These are phyloP conservation scores for Carpinus fangiana DNA, from an alignment of 306 rosid genomes.

Conservation along the genomic window DNA sequence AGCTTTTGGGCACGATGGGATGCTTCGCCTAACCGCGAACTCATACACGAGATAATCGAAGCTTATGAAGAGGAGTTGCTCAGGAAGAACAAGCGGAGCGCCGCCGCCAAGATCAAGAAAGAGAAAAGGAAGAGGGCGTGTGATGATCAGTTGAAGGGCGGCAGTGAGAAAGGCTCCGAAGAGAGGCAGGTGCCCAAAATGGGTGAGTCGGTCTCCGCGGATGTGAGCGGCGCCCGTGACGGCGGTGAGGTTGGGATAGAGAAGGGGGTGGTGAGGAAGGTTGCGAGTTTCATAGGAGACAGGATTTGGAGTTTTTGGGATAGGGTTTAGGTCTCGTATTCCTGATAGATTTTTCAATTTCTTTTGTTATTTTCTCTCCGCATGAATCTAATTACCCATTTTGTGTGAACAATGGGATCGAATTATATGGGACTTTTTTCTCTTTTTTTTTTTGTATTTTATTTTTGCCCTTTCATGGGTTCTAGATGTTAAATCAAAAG, in stretches of 20 bases:
- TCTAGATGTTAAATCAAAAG: background rate
- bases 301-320: conserved; percentile 37
- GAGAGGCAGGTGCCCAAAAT: background rate
- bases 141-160: background rate
- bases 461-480: background rate
- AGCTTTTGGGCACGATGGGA: conserved; percentile 48
- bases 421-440: background rate
- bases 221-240: background rate
- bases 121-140: conserved; percentile 7
- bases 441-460: background rate
- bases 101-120: conserved; percentile 23
- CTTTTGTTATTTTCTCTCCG: background rate
- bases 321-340: background rate
- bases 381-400: background rate
- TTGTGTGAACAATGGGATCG: background rate
- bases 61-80: conserved; percentile 36
- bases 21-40: conserved; percentile 36
- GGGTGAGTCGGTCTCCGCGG: conserved; percentile 6
- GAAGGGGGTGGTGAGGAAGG: conserved; percentile 28
- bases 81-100: conserved; percentile 18
- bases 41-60: conserved; percentile 42
- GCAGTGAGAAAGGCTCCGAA: background rate
- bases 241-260: conserved; percentile 24
- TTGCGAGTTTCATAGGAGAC: conserved; percentile 34
- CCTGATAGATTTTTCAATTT: background rate